Percentiles rank a stretch among this genome's conserved stretches.
Conservation (phyloP, 1,139 yeast genomes). For the Yamadazyma epiphylla region DNA sequence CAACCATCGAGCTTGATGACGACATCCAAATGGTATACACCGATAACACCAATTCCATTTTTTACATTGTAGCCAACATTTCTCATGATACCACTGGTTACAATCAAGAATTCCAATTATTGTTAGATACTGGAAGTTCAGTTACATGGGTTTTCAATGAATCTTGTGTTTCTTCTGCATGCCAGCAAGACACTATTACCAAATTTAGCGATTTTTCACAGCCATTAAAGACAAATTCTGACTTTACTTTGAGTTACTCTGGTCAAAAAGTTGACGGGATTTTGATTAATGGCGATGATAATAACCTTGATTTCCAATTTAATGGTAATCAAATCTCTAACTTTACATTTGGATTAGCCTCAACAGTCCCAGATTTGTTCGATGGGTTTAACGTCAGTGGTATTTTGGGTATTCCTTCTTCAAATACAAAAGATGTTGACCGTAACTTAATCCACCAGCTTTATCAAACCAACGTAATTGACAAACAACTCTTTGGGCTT, state of each 20-base stretch:
- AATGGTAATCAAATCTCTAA: slow-evolving; percentile 33
- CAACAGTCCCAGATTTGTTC: slow-evolving; percentile 51
- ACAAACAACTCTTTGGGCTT: slow-evolving; percentile 19
- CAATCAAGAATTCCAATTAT: slow-evolving; percentile 40
- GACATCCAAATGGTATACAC: slow-evolving; percentile 22
- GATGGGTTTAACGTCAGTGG: slow-evolving; percentile 55
- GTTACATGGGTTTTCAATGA: slow-evolving; percentile 61
- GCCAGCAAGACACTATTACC: slow-evolving; percentile 22
- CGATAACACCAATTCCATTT: slow-evolving; percentile 24
- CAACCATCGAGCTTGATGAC: slow-evolving; percentile 17
- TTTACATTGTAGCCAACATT: slow-evolving; percentile 19
- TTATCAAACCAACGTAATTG: slow-evolving; percentile 13
- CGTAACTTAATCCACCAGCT: slow-evolving; percentile 22
- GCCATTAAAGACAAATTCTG: slow-evolving; percentile 8
- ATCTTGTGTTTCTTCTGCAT: slow-evolving; percentile 45
- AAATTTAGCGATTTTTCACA: slow-evolving; percentile 21
- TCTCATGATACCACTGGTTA: slow-evolving; percentile 23
- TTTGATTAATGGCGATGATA: slow-evolving; percentile 21
- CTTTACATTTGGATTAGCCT: slow-evolving; percentile 53
- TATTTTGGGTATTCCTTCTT: slow-evolving; percentile 56
- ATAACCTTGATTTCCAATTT: slow-evolving; percentile 29
- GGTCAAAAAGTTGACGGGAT: slow-evolving; percentile 55
- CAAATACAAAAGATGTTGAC: slow-evolving; percentile 13
- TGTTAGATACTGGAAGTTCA: slow-evolving; percentile 66
- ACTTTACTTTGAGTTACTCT: slow-evolving; percentile 49